Evolutionary conservation across 1,284 basidiomycete species (phyloP), one percentile per base, ranked within the genome.

Genomic region (Mycosarcoma maydis): DNA sequence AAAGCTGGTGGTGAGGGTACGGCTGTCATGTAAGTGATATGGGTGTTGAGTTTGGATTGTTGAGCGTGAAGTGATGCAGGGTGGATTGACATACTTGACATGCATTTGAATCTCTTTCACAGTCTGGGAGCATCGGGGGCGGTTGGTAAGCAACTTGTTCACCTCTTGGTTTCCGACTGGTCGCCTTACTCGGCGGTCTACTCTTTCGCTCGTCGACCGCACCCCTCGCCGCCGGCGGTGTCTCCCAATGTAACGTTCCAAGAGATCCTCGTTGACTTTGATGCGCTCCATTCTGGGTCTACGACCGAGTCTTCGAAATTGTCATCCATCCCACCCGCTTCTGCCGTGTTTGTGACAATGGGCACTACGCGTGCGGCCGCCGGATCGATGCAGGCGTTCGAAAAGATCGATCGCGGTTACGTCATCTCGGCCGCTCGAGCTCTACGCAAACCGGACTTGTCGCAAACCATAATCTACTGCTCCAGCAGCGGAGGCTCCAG

Each of bases 401-500:
- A 89, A 77, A 88, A 86, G 82, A 90, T 92, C 66, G 90, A 92
- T 26, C 83, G 88, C 76, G 88, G 89, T 75, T 91, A 90, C 76
- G 90, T 91, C 19, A 75, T 92, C 33, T 87, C 87, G 41, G 87
- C 88, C 8, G 90, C 89, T 8, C 84, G 85, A 42, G 87, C 86
- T 13, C 89, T 90, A 3, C 87, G 86, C 69, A 78, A 83, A 9
- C 23, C 41, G 14, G 14, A 30, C 0, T n/a, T 30, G 1, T n/a
- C 11, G 2, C 89, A 91, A 67, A 85, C 86, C 1, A 64, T 91
- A 10, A 84, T 92, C 10, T 92, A 92, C 77, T 80, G 89, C 54
- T 91, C 90, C 3, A 89, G 89, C 54, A 46, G 44, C 17, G 23
- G 33, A 20, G 45, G 57, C 1, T 41, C 24, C 22, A 49, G 41